Percentiles rank a stretch among this genome's conserved stretches.
Evolutionary conservation across 352 stramenopile genomes (phyloP).

Genomic region (Phytophthora nicotianae): DNA sequence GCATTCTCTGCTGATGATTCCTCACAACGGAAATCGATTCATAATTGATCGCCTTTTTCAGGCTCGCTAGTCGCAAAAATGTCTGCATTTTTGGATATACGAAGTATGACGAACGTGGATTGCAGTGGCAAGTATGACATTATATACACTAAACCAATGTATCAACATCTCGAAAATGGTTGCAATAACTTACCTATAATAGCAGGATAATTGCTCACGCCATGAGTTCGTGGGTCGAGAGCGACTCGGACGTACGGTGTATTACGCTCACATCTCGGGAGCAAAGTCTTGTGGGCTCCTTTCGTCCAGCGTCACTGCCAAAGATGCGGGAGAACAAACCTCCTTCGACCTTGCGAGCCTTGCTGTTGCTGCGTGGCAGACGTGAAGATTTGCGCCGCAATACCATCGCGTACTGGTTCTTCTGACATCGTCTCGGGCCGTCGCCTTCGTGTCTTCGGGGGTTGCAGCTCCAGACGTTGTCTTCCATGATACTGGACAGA

Average conservation of each 20-base stretch:
- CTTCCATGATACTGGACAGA: conserved; percentile 35
- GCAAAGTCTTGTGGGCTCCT: conserved; percentile 24
- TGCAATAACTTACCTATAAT: not conserved
- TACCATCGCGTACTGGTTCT: conserved; percentile 36
- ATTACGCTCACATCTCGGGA: conserved; percentile 31
- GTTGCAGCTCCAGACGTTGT: conserved; percentile 43
- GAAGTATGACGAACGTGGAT: too few relatives aligned
- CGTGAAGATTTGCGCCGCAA: conserved; percentile 27
- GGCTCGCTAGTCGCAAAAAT: too few relatives aligned
- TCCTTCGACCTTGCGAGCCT: conserved; percentile 24
- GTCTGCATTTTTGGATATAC: too few relatives aligned
- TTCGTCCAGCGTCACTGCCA: conserved; percentile 14
- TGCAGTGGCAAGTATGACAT: too few relatives aligned
- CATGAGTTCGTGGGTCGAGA: conserved; percentile 28
- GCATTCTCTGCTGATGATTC: too few relatives aligned
- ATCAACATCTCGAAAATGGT: not conserved
- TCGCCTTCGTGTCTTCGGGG: conserved; percentile 30
- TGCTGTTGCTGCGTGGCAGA: conserved; percentile 16
- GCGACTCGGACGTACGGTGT: conserved; percentile 26
- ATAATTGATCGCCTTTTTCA: too few relatives aligned
- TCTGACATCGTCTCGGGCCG: conserved; percentile 34
- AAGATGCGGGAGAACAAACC: conserved; percentile 32
- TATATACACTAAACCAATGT: not conserved
- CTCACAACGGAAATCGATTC: too few relatives aligned
- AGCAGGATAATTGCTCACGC: conserved; percentile 1